phyloP scores from a whole-genome alignment of 1,284 basidiomycete species.

The Apiotrichum brassicae region DNA sequence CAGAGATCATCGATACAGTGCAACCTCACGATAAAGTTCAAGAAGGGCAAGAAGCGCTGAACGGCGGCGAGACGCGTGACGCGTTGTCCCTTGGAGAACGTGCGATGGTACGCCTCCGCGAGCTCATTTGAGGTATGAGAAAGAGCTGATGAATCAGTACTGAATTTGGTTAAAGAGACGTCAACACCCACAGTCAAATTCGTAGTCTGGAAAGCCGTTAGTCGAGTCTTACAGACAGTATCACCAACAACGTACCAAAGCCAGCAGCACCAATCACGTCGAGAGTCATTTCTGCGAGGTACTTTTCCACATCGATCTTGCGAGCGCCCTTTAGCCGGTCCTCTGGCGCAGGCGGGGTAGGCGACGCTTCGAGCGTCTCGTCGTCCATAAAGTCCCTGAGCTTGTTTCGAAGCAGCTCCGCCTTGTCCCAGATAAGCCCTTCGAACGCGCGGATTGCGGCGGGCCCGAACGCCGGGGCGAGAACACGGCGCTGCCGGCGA shows the following conservation, averaged over 20 bases:
- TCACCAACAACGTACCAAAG: too few relatives aligned
- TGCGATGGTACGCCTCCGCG: slow-evolving; percentile 30
- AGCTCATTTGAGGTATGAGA: slow-evolving; percentile 24
- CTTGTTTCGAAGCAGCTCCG: slow-evolving; percentile 50
- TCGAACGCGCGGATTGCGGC: slow-evolving; percentile 46
- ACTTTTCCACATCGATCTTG: slow-evolving; percentile 53
- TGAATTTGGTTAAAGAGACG: slow-evolving; percentile 46
- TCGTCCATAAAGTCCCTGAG: slow-evolving; percentile 13
- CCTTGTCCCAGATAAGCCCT: slow-evolving; percentile 61
- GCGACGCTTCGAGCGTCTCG: slow-evolving; percentile 53
- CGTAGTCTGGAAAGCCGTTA: too few relatives aligned
- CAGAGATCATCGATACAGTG: not conserved
- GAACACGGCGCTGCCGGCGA: slow-evolving; percentile 50
- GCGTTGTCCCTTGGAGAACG: slow-evolving; percentile 24
- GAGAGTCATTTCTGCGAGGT: slow-evolving; percentile 58
- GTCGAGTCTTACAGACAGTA: too few relatives aligned
- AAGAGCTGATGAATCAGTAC: too few relatives aligned
- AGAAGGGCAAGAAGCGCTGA: slow-evolving; percentile 58
- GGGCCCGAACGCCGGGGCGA: slow-evolving; percentile 48
- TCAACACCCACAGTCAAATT: slow-evolving; percentile 62
- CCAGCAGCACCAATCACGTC: slow-evolving; percentile 63
- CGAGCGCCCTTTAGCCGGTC: slow-evolving; percentile 1
- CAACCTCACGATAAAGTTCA: slow-evolving; percentile 43
- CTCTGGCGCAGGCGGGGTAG: slow-evolving; percentile 11
- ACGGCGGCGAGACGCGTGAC: slow-evolving; percentile 55